Evolutionary conservation across 176 grass and related monocot genomes (phyloP), one percentile per base, ranked within the genome.

Genomic region (Elymus sibiricus): DNA sequence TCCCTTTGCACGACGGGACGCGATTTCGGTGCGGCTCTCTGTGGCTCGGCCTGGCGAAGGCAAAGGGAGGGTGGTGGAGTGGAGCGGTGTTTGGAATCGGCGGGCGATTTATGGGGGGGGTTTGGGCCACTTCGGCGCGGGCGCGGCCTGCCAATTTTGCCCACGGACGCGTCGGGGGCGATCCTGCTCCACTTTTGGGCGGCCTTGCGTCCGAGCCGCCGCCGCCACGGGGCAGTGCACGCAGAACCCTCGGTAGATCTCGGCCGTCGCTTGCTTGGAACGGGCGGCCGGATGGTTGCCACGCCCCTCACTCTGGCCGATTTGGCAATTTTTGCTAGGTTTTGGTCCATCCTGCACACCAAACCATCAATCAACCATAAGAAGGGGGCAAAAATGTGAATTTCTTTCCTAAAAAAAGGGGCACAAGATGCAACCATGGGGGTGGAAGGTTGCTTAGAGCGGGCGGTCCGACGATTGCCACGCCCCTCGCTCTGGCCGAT

Each of bases 111-210:
- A 91, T 84, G 55, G 34, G 1, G 39, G 43, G 29, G 6, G 73
- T 31, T 59, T 77, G 79, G 70, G 49, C 64, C 72, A 55, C 21
- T 78, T 63, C 89, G 7, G 79, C 68, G 89, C 49, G 77, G 7
- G 79, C 68, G 89, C 49, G 77, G 83, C 79, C 82, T 81, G 70
- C 83, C 78, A 70, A 70, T 40, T 46, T 66, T 73, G 79, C 84
- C n/a, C n/a, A n/a, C 74, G 80, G 76, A 66, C 66, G 86, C 74
- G 80, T 49, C 87, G n/a, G 49, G 15, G 15, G 17, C 51, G 51
- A 83, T 88, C 80, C 64, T 70, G 46, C 64, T 84, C 21, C 82
- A 11, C 21, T 85, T 75, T 71, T 34, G 72, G 35, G 28, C 60
- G 68, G 21, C 68, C 49, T 84, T 17, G 31, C 78, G 70, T 87